A percentile compares a stretch with the other conserved stretches of the same genome.
These are phyloP conservation scores for Aspergillus novoparasiticus DNA, from an alignment of 2,329 filamentous ascomycete species.

Conservation along the genomic window DNA sequence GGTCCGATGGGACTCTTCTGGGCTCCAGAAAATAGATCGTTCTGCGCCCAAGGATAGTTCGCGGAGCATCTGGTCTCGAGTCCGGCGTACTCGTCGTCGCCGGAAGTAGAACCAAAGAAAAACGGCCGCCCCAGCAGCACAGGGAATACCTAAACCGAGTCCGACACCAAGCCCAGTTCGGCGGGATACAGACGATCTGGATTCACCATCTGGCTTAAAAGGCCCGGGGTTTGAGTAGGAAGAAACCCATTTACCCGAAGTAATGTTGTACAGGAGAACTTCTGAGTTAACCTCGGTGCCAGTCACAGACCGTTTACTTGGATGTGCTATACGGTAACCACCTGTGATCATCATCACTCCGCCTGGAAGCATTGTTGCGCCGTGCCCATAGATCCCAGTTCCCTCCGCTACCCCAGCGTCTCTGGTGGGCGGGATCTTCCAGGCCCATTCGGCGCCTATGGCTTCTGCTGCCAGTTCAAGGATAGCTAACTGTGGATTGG, in stretches of 20 bases:
- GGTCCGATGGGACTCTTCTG: conserved; percentile 42
- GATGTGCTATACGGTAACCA: conserved; percentile 55
- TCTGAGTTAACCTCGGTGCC: conserved; percentile 44
- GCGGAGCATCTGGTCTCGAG: conserved; percentile 58
- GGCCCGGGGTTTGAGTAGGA: conserved; percentile 55
- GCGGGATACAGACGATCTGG: conserved; percentile 35
- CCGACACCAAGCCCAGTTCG: conserved; percentile 66
- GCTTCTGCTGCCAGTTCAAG: conserved; percentile 75
- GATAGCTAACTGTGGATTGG: conserved; percentile 78
- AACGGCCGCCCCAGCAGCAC: conserved; percentile 51
- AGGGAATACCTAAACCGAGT: conserved; percentile 63
- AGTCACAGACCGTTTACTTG: conserved; percentile 40
- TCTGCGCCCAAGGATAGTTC: conserved; percentile 55
- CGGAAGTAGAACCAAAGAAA: conserved; percentile 55
- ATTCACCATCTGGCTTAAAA: conserved; percentile 7
- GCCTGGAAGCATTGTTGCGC: conserved; percentile 62
- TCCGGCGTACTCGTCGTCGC: conserved; percentile 46
- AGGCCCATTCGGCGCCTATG: conserved; percentile 54
- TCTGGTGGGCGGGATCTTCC: conserved; percentile 43
- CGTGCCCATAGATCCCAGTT: conserved; percentile 63
- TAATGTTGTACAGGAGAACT: conserved; percentile 63
- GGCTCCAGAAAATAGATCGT: conserved; percentile 46
- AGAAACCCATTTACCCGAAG: conserved; percentile 60
- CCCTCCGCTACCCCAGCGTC: conserved; percentile 45
- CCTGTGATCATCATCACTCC: conserved; percentile 64